phyloP scores from a whole-genome alignment of 2,329 filamentous ascomycete species.

The Ophiocordyceps camponoti-saundersi region DNA sequence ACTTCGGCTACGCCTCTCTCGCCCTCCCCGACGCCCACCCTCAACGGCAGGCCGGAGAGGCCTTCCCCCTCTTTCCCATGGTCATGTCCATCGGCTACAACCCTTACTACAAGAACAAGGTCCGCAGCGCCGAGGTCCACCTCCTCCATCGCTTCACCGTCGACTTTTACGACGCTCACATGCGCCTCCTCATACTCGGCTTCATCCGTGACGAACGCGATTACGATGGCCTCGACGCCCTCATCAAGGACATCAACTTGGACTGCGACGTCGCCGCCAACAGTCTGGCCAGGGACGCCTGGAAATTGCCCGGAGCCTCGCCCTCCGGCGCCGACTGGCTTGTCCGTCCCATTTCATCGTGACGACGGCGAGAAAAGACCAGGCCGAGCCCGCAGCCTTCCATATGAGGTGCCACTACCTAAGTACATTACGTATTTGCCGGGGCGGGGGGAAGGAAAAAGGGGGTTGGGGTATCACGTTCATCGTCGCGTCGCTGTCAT shows the following conservation, averaged over 20 bases:
- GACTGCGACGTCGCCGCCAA: constrained; percentile 71
- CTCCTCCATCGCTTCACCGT: constrained; percentile 58
- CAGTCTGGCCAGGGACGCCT: constrained; percentile 53
- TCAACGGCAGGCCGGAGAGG: constrained; percentile 10
- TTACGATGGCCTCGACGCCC: constrained; percentile 66
- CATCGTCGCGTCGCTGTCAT: neutral
- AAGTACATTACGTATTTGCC: neutral
- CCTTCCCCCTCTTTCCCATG: constrained; percentile 51
- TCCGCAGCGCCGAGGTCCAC: constrained; percentile 78
- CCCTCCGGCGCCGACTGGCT: constrained; percentile 20
- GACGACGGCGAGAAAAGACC: neutral
- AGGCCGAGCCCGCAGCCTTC: neutral
- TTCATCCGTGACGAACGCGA: constrained; percentile 83
- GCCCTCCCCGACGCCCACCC: constrained; percentile 34
- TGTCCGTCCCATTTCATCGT: constrained; percentile 9
- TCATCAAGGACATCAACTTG: constrained; percentile 74
- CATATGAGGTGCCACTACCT: neutral
- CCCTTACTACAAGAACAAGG: constrained; percentile 87
- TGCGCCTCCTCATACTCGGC: constrained; percentile 67
- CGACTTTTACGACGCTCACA: constrained; percentile 73
- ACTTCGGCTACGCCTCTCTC: constrained; percentile 82
- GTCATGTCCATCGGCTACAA: constrained; percentile 95
- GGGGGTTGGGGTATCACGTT: neutral
- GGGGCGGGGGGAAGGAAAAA: neutral
- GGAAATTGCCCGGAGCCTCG: constrained; percentile 23